Evolutionary conservation across 1,139 yeast species (phyloP).

Genomic region (Candida mesenterica): DNA sequence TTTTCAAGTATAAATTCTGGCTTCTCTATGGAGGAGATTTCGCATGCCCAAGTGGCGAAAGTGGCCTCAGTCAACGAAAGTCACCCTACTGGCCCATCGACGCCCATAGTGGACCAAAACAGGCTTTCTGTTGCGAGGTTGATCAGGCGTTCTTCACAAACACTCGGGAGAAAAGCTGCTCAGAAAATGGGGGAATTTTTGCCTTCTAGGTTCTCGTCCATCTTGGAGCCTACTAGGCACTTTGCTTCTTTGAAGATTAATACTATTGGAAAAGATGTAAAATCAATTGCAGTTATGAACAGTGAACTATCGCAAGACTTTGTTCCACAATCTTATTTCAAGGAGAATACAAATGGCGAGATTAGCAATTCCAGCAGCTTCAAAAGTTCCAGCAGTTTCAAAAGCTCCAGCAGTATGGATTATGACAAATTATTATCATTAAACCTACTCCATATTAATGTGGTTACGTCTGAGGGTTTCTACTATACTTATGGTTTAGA

Average conservation of each 20-base stretch:
- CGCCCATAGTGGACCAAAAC: constrained; percentile 69
- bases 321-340: constrained; percentile 35
- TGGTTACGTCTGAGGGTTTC: constrained; percentile 84
- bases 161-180: constrained; percentile 73
- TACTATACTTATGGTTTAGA: constrained; percentile 85
- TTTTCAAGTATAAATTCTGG: constrained; percentile 37
- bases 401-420: constrained; percentile 3
- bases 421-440: constrained; percentile 39
- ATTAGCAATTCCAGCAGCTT: constrained; percentile 4
- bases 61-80: constrained; percentile 27
- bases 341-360: constrained; percentile 18
- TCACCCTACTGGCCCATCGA: constrained; percentile 27
- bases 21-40: constrained; percentile 12
- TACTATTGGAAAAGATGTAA: constrained; percentile 56
- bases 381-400: neutral
- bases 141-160: constrained; percentile 57
- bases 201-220: constrained; percentile 81
- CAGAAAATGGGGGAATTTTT: constrained; percentile 85
- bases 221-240: constrained; percentile 88
- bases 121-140: constrained; percentile 71
- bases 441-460: constrained; percentile 63
- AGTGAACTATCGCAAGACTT: constrained; percentile 40
- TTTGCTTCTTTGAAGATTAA: constrained; percentile 91
- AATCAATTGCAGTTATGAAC: constrained; percentile 59
- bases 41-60: constrained; percentile 9